phyloP scores from a whole-genome alignment of 2,329 filamentous ascomycete species.

The Cercospora sp. region DNA sequence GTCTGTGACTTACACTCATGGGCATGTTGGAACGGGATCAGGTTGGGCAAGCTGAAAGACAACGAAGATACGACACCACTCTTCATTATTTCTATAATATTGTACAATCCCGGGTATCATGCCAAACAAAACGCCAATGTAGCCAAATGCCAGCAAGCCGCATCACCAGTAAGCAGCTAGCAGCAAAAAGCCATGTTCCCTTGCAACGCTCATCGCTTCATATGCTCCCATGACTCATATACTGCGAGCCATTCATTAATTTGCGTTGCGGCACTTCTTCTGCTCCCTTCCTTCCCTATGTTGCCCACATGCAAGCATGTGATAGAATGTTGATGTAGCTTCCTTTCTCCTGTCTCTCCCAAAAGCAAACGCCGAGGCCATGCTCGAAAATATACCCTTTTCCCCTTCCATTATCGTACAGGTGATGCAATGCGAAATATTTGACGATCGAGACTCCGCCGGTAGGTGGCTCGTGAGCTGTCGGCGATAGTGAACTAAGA shows the following conservation, averaged over 20 bases:
- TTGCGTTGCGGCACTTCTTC: background rate
- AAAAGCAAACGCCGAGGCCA: background rate
- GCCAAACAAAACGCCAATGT: background rate
- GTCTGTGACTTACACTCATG: too few species aligned
- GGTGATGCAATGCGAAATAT: background rate
- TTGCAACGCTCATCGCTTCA: background rate
- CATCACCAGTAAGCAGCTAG: constrained; percentile 1
- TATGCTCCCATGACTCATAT: constrained; percentile 2
- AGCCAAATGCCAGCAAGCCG: background rate
- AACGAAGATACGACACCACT: background rate
- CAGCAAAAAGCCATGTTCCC: background rate
- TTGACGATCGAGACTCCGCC: background rate
- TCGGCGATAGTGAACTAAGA: background rate
- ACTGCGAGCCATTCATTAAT: constrained; percentile 2
- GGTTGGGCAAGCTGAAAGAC: background rate
- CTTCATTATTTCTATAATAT: constrained; percentile 4
- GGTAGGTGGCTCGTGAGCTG: background rate
- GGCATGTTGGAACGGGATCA: background rate
- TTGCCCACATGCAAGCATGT: background rate
- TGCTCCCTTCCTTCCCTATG: background rate
- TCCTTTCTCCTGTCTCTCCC: background rate
- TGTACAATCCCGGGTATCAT: constrained; percentile 4
- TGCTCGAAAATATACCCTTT: constrained; percentile 1
- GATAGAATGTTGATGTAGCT: background rate
- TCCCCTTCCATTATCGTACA: constrained; percentile 2